These are phyloP conservation scores for Laburnicola sp. DNA, from an alignment of 2,329 filamentous ascomycete genomes.

Conservation along the genomic window DNA sequence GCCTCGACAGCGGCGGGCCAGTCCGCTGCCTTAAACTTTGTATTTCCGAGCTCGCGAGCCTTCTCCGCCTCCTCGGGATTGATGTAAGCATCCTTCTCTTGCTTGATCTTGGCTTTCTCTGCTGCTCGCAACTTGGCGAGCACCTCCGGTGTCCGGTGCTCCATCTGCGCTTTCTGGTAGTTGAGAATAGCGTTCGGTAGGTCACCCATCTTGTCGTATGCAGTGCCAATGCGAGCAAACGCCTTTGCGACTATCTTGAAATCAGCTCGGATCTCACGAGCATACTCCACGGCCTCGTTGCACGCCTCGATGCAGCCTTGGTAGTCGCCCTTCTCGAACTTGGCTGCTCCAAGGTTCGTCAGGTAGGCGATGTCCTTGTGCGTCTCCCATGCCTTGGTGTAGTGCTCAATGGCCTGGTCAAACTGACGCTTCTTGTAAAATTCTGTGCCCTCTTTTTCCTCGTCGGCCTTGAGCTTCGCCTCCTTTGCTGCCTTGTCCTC, in stretches of 20 bases:
- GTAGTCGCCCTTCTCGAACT: conserved; percentile 96
- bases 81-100: conserved; percentile 77
- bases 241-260: conserved; percentile 98
- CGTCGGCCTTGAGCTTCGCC: conserved; percentile 89
- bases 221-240: conserved; percentile 92
- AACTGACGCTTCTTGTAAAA: conserved; percentile 99
- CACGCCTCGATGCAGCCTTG: conserved; percentile 84
- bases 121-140: conserved; percentile 88
- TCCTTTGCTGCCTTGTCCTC: conserved; percentile 82
- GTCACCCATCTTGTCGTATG: conserved; percentile 89
- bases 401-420: conserved; percentile 91
- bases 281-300: conserved; percentile 85
- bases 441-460: conserved; percentile 90
- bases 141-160: conserved; percentile 94
- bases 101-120: conserved; percentile 80
- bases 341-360: conserved; percentile 91
- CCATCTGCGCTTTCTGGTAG: conserved; percentile 91
- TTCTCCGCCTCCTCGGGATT: conserved; percentile 92
- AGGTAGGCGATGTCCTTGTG: conserved; percentile 97
- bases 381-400: conserved; percentile 90
- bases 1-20: conserved; percentile 94
- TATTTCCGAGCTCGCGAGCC: conserved; percentile 90
- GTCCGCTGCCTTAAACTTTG: conserved; percentile 95
- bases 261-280: conserved; percentile 85
- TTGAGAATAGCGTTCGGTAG: conserved; percentile 77